Conservation (phyloP, 192 early-diverging fungal species). For the Allomyces javanicus region DNA sequence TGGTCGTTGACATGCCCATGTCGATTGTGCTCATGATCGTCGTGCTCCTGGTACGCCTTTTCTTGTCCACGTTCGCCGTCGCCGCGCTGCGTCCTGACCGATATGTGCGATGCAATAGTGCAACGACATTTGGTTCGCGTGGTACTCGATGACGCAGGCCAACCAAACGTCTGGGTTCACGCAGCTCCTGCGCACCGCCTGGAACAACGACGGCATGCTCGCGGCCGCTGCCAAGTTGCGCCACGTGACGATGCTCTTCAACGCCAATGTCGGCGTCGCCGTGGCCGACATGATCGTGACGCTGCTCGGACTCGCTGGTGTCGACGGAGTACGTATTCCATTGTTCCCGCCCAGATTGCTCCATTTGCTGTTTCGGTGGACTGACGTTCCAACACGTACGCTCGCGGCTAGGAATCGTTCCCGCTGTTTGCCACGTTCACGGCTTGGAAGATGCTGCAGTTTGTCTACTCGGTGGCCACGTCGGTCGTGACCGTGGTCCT, state of each 20-base stretch:
- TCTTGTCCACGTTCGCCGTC: neutral
- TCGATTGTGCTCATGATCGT: neutral
- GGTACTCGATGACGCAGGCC: neutral
- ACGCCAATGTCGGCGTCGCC: neutral
- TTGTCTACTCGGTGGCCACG: neutral
- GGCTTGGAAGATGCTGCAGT: neutral
- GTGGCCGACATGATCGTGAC: neutral
- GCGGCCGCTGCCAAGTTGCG: neutral
- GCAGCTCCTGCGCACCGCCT: neutral
- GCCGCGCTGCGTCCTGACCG: neutral
- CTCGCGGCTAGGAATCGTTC: neutral
- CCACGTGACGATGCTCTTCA: neutral
- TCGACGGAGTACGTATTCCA: neutral
- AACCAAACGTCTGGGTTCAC: neutral
- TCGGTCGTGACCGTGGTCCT: neutral
- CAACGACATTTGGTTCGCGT: neutral
- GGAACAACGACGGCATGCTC: neutral
- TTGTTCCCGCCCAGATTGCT: too few species aligned
- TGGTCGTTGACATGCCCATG: neutral
- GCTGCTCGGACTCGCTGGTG: neutral
- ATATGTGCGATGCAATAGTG: neutral
- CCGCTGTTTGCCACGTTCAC: neutral
- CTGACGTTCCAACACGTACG: too few species aligned
- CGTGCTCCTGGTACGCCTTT: neutral
- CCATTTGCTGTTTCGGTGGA: too few species aligned